phyloP scores from a whole-genome alignment of 306 rosid genomes.

The Vigna reflexopilosa region DNA sequence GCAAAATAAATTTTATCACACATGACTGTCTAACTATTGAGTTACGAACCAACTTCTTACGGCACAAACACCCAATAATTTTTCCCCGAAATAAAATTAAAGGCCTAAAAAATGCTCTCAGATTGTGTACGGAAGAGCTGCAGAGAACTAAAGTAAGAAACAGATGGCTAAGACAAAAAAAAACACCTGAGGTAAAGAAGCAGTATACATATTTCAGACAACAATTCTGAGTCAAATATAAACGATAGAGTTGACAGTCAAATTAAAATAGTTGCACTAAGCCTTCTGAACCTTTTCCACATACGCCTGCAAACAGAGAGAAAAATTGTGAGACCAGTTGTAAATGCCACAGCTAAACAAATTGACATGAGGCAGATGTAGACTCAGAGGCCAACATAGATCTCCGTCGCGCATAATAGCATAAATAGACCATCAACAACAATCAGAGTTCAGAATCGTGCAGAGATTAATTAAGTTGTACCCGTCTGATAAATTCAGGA shows the following conservation, averaged over 20 bases:
- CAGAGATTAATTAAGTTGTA: constrained; percentile 20
- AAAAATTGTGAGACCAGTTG: neutral
- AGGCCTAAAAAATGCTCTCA: constrained; percentile 19
- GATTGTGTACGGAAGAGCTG: constrained; percentile 30
- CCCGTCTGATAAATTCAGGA: constrained; percentile 11
- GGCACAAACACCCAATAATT: constrained; percentile 13
- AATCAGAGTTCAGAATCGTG: no score
- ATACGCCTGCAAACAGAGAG: constrained; percentile 69
- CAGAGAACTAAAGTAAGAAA: constrained; percentile 40
- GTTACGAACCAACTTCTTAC: constrained; percentile 10
- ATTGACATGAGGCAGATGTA: constrained; percentile 10
- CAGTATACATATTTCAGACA: constrained; percentile 39
- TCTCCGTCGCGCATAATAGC: neutral
- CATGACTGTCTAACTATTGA: constrained; percentile 16
- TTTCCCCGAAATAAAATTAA: neutral
- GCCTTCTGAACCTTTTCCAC: constrained; percentile 73
- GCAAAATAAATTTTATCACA: constrained; percentile 15
- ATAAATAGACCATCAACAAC: no score
- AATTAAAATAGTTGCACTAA: constrained; percentile 39
- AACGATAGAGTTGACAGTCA: constrained; percentile 21
- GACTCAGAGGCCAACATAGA: constrained; percentile 34
- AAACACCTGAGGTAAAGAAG: constrained; percentile 24
- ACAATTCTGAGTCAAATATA: constrained; percentile 25
- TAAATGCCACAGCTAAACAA: constrained; percentile 29
- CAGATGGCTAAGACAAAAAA: constrained; percentile 24